Evolutionary conservation across 106 monocot species (phyloP), one percentile per base, ranked within the genome.

Genomic region (Dioscorea alata): DNA sequence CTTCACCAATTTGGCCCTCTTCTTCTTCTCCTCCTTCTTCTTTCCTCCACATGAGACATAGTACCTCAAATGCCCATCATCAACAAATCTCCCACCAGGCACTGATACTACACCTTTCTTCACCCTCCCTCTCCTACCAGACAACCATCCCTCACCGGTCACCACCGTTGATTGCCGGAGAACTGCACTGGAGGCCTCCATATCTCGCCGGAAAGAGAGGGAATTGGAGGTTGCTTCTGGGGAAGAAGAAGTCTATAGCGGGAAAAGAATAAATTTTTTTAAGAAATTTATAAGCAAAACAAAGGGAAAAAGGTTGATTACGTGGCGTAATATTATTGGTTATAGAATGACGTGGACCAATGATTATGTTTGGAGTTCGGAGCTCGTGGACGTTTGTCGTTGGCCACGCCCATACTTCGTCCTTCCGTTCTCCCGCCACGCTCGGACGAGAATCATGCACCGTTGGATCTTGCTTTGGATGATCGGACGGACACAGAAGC

Each of bases 51-150:
- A 75, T 57, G 60, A 66, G 66, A 65, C 71, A 35, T 80, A 80
- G 70, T 80, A 75, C 51, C 60, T 59, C 49, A 80, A 15, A 23
- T 80, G 80, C 21, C 80, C 80, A 12, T 80, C 70, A 50, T 80
- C 75, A 4, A 71, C 51, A 59, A 80, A 80, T 6, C 56, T 42
- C 42, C 4, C 42, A 10, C 42, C 42, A 10, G 42, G 13, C 4
- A 35, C 64, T 32, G 48, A 58, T 14, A 19, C 54, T 5, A 19
- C 19, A 13, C 54, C 15, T 54, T 19, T 54, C 12, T 3, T 16
- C 54, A 14, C 13, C 54, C 5, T 19, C 54, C 54, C 54, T 19
- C 18, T 16, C 54, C 54, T 16, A 0, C 6, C 33, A 48, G 4
- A 65, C 22, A 21, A 54, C 59, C 17, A 34, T 32, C 48, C 23